Evolutionary conservation across 306 rosid species (phyloP), one percentile per base, ranked within the genome.

Genomic region (Cicer pinnatifidum): DNA sequence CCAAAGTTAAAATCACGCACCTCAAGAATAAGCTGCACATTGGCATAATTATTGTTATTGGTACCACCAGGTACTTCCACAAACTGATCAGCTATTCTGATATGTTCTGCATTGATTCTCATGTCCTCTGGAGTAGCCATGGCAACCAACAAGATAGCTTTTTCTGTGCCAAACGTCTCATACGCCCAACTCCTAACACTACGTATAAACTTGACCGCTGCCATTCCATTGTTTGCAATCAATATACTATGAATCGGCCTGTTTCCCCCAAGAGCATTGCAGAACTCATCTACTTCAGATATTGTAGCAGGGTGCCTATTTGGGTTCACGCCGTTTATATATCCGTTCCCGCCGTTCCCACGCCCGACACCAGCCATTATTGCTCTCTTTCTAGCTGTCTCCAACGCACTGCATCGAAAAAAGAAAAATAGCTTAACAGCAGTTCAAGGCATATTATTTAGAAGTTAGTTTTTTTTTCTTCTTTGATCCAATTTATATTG

Each of bases 41-140:
- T 95, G 75, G 99, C 99, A 78, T 95, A 95, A 82, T 95, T 95
- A 81, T 95, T 95, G 87, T 95, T 95, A 83, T 95, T 95, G 67
- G 99, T 95, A 80, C 99, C 99, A 72, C 99, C 99, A 72, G 99
- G 99, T 65, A 95, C 99, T 85, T 95, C 97, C 52, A 91, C 97
- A 87, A 95, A 95, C 80, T 95, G 97, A 88, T 95, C 97, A 12
- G 99, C 99, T 28, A 91, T 95, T 87, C 97, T 91, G 81, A 95
- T 95, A 86, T 95, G 99, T 71, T 95, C 99, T n/a, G 99, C 99
- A 81, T 95, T 95, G 88, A 95, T 95, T 84, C 97, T 86, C 99
- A 95, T 95, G 80, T 95, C 99, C 86, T 95, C 99, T 52, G 99
- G 97, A 33, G 99, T 95, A 78, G 99, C 99, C 99, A 95, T 95